Conservation (phyloP, 1,139 yeast species). For the Petasospora fabianii region DNA sequence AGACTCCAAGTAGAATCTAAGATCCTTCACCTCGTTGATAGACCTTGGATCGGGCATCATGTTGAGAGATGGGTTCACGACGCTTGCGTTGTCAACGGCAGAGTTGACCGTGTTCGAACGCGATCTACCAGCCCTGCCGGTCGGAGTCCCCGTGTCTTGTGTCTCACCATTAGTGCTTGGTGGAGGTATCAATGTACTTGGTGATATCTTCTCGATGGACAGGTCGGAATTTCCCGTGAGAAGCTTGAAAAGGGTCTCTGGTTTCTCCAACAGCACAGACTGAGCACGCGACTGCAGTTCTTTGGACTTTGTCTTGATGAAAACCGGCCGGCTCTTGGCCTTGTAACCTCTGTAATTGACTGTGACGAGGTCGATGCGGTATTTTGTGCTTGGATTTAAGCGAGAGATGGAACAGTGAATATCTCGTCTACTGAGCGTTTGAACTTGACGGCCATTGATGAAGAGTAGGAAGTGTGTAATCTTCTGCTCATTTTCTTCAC, state of each 20-base stretch:
- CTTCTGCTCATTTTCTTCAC: conserved; percentile 14
- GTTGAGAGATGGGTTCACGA: conserved; percentile 16
- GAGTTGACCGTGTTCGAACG: conserved; percentile 33
- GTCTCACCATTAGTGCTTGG: conserved; percentile 5
- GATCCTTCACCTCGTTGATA: conserved; percentile 42
- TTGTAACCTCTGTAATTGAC: conserved; percentile 44
- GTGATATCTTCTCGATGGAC: conserved; percentile 22
- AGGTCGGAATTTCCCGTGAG: conserved; percentile 25
- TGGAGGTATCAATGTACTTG: background rate
- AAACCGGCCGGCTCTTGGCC: conserved; percentile 43
- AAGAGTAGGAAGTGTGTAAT: conserved; percentile 35
- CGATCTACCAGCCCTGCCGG: conserved; percentile 21
- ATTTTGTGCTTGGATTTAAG: conserved; percentile 43
- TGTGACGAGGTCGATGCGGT: conserved; percentile 55
- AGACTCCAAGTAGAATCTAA: conserved; percentile 45
- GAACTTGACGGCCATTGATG: conserved; percentile 42
- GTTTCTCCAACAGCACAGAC: conserved; percentile 20
- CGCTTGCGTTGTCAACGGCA: conserved; percentile 7
- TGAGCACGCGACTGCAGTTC: conserved; percentile 17
- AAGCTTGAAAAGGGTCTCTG: conserved; percentile 25
- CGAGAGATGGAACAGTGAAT: conserved; percentile 42
- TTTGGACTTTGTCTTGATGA: conserved; percentile 38
- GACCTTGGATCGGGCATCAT: conserved; percentile 24
- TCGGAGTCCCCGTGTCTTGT: conserved; percentile 14
- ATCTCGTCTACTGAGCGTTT: conserved; percentile 20